Evolutionary conservation across 768 basidiomycete genomes (phyloP), one percentile per base, ranked within the genome.

Genomic region (Lyophyllum semitale): DNA sequence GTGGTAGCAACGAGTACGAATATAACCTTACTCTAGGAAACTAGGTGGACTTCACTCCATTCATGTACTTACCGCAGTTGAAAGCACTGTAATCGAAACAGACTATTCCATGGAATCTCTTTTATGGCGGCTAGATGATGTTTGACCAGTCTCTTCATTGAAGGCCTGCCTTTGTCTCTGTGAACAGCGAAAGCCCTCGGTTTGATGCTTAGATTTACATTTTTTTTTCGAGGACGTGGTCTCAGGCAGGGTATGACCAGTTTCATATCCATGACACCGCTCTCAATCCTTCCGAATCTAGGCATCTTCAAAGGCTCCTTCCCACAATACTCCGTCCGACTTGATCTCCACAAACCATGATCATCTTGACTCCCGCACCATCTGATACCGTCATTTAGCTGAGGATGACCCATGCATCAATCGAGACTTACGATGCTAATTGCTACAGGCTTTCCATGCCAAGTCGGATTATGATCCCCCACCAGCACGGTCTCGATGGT

Each of bases 1-100:
- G 82, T 58, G 79, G 84, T 2, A 84, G 84, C 57, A 84, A 82
- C 61, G 96, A 98, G 71, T 97, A 96, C 73, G 94, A 98, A 68
- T 98, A 96, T 70, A 93, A 89, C 63, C 78, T 98, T 53, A 89
- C 89, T 38, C 73, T 92, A 53, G 91, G 64, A 72, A 27, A 3
- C 7, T 23, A 29, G 29, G 26, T 23, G 20, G 27, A 18, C 29
- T 22, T 18, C 18, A 30, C 11, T 18, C 1, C 33, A 43, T 37
- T 37, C 26, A 44, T 56, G 55, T 56, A 56, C 55, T 40, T 52
- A 51, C 53, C n/a, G 35, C 30, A 48, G 29, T 48, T 11, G 30
- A 4, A 29, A 6, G n/a, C 44, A 25, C 22, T 17, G 15, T 46
- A 45, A 43, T 35, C n/a, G 27, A 27, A 44, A 20, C 23, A 25